phyloP scores from a whole-genome alignment of 352 stramenopile species.

The Phytophthora lateralis region DNA sequence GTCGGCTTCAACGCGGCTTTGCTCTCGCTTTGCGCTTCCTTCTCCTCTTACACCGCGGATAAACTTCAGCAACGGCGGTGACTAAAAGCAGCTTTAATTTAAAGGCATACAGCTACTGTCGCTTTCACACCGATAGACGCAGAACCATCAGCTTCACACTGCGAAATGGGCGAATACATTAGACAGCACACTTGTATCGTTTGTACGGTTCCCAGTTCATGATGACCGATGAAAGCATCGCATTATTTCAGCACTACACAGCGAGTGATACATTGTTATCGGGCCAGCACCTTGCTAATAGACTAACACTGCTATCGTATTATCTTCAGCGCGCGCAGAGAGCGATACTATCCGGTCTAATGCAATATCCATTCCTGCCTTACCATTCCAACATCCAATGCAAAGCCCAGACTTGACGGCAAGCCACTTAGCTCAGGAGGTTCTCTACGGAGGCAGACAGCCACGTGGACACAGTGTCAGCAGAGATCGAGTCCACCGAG shows the following conservation, averaged over 20 bases:
- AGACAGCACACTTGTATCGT: no score
- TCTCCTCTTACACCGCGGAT: conserved; percentile 8
- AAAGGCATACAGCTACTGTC: background rate
- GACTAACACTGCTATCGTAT: conserved; percentile 13
- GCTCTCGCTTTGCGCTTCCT: conserved; percentile 15
- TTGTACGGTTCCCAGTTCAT: background rate
- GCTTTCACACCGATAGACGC: background rate
- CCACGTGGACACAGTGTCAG: conserved; percentile 40
- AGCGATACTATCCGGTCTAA: conserved; percentile 15
- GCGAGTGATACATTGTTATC: conserved; percentile 11
- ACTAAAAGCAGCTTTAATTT: conserved; percentile 6
- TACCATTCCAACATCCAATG: no score
- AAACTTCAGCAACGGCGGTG: conserved; percentile 2
- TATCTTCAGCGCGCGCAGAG: conserved; percentile 1
- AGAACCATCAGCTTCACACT: no score
- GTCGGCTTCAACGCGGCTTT: conserved; percentile 28
- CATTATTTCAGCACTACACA: background rate
- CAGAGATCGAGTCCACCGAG: conserved; percentile 34
- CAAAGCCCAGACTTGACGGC: background rate
- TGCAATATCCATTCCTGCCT: conserved; percentile 7
- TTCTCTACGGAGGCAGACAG: conserved; percentile 45
- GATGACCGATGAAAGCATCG: background rate
- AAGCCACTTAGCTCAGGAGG: conserved; percentile 34
- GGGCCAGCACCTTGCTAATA: conserved; percentile 1
- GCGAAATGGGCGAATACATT: no score